Percentiles rank a stretch among this genome's conserved stretches.
These are phyloP conservation scores for Lasiosphaeria hispida DNA, from an alignment of 495 filamentous ascomycete species.

Conservation along the genomic window DNA sequence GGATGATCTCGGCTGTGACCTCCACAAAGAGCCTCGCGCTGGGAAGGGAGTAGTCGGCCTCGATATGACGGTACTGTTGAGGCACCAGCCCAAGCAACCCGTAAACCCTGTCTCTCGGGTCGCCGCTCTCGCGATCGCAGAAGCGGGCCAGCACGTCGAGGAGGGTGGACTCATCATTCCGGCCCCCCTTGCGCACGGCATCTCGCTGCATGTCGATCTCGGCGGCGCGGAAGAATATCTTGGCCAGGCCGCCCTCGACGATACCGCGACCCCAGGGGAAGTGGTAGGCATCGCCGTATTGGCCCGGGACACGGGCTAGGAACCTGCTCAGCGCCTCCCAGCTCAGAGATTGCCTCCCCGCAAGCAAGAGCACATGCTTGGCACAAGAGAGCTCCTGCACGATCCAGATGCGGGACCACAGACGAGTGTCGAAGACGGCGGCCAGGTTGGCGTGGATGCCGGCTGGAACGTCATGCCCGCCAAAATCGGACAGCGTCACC, in stretches of 20 bases:
- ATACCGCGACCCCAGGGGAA: neutral
- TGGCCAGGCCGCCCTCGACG: neutral
- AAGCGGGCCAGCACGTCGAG: conserved; percentile 22
- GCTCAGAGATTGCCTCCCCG: neutral
- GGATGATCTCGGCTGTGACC: conserved; percentile 12
- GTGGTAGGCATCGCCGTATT: conserved; percentile 16
- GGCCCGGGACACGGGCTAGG: conserved; percentile 5
- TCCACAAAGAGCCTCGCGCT: conserved; percentile 3
- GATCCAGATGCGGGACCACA: conserved; percentile 20
- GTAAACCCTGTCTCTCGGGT: conserved; percentile 17
- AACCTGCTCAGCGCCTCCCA: conserved; percentile 13
- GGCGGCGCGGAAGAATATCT: neutral
- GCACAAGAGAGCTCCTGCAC: conserved; percentile 19
- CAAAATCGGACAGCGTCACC: neutral
- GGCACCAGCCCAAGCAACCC: conserved; percentile 14
- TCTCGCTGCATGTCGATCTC: conserved; percentile 17
- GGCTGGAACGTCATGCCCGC: neutral
- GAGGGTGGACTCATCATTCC: conserved; percentile 9
- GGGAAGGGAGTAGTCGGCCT: conserved; percentile 11
- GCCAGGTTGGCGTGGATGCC: neutral
- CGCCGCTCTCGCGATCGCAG: conserved; percentile 1
- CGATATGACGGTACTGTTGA: neutral
- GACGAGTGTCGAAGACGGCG: neutral
- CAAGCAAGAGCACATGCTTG: conserved; percentile 5
- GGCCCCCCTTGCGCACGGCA: conserved; percentile 1